Base-by-base conservation (phyloP, 2,329 filamentous ascomycete genomes). In the Gremmenia infestans region DNA sequence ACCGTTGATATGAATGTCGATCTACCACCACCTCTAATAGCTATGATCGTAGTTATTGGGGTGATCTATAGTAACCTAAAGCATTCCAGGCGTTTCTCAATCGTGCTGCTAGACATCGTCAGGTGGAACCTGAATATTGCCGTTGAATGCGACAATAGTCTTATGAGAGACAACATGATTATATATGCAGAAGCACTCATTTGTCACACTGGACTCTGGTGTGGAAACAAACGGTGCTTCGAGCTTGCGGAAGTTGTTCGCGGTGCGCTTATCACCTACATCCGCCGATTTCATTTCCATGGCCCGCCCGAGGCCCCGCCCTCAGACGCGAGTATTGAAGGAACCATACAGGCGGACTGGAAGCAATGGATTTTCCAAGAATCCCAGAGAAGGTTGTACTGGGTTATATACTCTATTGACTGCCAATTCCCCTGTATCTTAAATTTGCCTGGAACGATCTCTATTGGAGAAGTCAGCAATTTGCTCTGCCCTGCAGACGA, bases 211-310 rank as follows among this genome's bases (percentile, higher is more conserved):
- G 64, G 61, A 0, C 42, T 66, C 4, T 66, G 64, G 64, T 62
- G 62, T 40, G 64, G 64, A 3, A 66, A 66, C 15, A 66, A 64
- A 46, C 56, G 61, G 19, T 56, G 62, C n/a, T 66, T 63, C 42
- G 55, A 61, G 47, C 42, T 64, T 12, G 59, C 60, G 4, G 62
- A 66, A 48, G 54, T 59, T 5, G 61, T 62, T n/a, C 59, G 62
- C 35, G 64, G 62, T 5, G 56, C 54, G n/a, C 49, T 65, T 12
- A 54, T 66, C 0, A 63, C 61, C 1, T 60, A 62, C 23, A 62
- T 64, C 17, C 57, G 63, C 23, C 60, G 56, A 2, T 32, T 58
- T 19, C 40, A 56, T 5, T 60, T 59, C 19, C 50, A 57, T 25
- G 54, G 56, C 14, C 45, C 50, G 23, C 36, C 51, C 23, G 1